A percentile compares a stretch with the other conserved stretches of the same genome.
These are phyloP conservation scores for Setomelanomma holmii DNA, from an alignment of 2,329 filamentous ascomycete genomes.

Conservation along the genomic window DNA sequence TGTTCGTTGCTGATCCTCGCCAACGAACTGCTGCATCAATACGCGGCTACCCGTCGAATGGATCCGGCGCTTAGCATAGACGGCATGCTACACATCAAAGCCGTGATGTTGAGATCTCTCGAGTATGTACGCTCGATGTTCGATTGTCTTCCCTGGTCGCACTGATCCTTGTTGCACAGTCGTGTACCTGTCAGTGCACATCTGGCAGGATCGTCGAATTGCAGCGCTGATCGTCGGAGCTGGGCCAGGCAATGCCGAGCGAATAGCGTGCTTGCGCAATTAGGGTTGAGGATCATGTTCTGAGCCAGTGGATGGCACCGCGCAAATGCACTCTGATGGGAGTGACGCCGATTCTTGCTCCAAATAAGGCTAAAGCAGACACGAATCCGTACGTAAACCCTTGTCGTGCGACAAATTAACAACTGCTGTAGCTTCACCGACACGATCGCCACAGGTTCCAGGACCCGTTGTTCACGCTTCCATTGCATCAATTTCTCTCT, in stretches of 20 bases:
- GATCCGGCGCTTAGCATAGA: background rate
- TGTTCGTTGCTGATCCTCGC: conserved; percentile 2
- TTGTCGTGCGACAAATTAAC: conserved; percentile 11
- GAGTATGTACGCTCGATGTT: too few relatives aligned
- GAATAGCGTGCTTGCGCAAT: conserved; percentile 24
- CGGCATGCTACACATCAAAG: too few relatives aligned
- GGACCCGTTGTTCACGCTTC: conserved; percentile 14
- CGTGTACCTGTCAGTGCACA: conserved; percentile 10
- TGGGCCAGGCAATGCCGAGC: conserved; percentile 13
- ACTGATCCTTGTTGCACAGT: conserved; percentile 13
- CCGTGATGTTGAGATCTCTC: too few relatives aligned
- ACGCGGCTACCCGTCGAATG: conserved; percentile 9
- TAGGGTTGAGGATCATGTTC: conserved; percentile 29
- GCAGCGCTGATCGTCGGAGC: conserved; percentile 20
- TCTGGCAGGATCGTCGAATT: conserved; percentile 22
- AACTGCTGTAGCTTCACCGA: conserved; percentile 15
- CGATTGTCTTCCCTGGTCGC: background rate
- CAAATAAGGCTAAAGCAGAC: conserved; percentile 32
- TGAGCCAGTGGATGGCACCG: conserved; percentile 26
- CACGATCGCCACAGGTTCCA: conserved; percentile 13
- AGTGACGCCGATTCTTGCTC: conserved; percentile 34
- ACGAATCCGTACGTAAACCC: conserved; percentile 27
- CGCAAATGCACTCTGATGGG: conserved; percentile 23
- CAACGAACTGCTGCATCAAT: background rate
- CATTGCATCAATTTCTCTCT: background rate